A percentile compares a stretch with the other conserved stretches of the same genome.
These are phyloP conservation scores for Gossypium rotundifolium DNA, from an alignment of 345 rosid species.

Conservation along the genomic window DNA sequence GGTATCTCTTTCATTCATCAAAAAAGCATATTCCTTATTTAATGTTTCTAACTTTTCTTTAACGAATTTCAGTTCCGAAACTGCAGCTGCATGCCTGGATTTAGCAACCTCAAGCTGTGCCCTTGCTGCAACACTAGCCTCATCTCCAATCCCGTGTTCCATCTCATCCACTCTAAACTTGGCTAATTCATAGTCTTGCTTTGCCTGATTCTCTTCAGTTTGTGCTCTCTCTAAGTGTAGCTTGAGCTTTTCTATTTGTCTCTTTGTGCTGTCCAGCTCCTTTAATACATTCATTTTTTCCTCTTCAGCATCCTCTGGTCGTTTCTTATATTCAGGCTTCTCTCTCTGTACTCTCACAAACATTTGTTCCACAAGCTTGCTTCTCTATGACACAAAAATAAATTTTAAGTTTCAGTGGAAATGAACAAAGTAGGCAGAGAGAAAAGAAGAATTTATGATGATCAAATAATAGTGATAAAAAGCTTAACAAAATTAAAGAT, in stretches of 20 bases:
- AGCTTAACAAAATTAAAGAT: not conserved
- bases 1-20: slow-evolving; percentile 50
- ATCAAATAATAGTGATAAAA: not conserved
- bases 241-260: slow-evolving; percentile 76
- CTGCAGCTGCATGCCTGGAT: slow-evolving; percentile 68
- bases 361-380: slow-evolving; percentile 67
- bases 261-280: slow-evolving; percentile 77
- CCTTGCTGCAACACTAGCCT: slow-evolving; percentile 87
- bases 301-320: slow-evolving; percentile 55
- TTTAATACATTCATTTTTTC: slow-evolving; percentile 47
- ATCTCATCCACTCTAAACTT: slow-evolving; percentile 85
- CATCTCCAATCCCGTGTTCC: slow-evolving; percentile 90
- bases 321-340: slow-evolving; percentile 58
- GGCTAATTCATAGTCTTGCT: slow-evolving; percentile 86
- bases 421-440: not conserved
- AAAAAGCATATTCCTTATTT: slow-evolving; percentile 42
- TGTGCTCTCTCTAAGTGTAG: slow-evolving; percentile 83
- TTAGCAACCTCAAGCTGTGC: slow-evolving; percentile 92
- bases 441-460: not conserved
- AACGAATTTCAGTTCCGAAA: slow-evolving; percentile 65
- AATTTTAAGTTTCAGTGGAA: slow-evolving; percentile 1
- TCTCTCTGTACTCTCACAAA: slow-evolving; percentile 60
- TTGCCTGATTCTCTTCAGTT: slow-evolving; percentile 87
- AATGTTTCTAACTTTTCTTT: slow-evolving; percentile 59
- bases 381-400: slow-evolving; percentile 39